phyloP scores from a whole-genome alignment of 164 flowering plant genomes.

The Amborella trichopoda region DNA sequence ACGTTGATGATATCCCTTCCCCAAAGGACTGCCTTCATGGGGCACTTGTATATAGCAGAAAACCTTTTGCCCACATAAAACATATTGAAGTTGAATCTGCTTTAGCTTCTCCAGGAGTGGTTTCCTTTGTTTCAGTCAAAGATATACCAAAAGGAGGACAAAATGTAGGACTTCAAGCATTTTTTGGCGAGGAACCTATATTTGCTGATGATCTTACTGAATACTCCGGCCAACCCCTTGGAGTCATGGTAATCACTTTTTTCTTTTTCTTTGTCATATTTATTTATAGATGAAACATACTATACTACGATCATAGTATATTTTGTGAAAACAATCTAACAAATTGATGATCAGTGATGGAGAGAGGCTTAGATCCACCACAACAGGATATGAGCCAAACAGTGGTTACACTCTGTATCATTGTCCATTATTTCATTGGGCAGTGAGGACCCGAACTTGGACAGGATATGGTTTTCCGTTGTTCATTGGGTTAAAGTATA shows the following conservation, averaged over 20 bases:
- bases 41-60: conserved; percentile 68
- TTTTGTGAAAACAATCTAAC: too few species aligned
- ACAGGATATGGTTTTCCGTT: too few species aligned
- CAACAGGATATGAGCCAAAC: too few species aligned
- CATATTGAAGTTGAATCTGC: conserved; percentile 25
- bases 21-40: conserved; percentile 73
- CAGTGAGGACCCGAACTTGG: too few species aligned
- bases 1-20: conserved; percentile 87
- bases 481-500: too few species aligned
- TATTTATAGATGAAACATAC: too few species aligned
- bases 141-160: conserved; percentile 65
- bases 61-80: conserved; percentile 60
- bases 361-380: too few species aligned
- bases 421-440: too few species aligned
- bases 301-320: too few species aligned
- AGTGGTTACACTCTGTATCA: too few species aligned
- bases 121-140: conserved; percentile 38
- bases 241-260: conserved; percentile 54
- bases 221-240: conserved; percentile 62
- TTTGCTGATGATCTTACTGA: conserved; percentile 62
- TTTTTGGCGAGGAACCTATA: conserved; percentile 55
- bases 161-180: conserved; percentile 41
- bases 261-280: too few species aligned
- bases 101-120: conserved; percentile 28
- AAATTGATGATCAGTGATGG: too few species aligned